Percentiles rank a stretch among this genome's conserved stretches.
These are phyloP conservation scores for Microdochium bolleyi DNA, from an alignment of 2,329 filamentous ascomycete species.

Conservation along the genomic window DNA sequence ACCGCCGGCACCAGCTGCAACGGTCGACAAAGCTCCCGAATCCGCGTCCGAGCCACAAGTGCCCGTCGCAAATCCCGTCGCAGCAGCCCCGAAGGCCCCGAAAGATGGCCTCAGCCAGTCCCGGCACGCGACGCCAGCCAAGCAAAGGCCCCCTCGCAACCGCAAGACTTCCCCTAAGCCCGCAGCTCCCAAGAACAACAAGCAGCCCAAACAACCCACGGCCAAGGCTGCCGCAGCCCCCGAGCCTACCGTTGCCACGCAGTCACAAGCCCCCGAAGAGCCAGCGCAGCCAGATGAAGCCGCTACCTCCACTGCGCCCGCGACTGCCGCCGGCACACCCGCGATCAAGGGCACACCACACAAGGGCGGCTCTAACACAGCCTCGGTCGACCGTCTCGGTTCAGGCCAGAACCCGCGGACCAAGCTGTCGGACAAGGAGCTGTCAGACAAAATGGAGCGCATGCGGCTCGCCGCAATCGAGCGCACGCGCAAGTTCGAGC, in stretches of 20 bases:
- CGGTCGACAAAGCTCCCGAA: slow-evolving; percentile 1
- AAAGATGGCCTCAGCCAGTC: slow-evolving; percentile 3
- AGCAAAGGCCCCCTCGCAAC: neutral
- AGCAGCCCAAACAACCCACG: neutral
- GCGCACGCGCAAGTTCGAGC: slow-evolving; percentile 50
- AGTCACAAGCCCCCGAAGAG: neutral
- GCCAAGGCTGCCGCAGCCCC: neutral
- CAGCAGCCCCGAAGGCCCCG: slow-evolving; percentile 8
- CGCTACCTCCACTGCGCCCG: neutral
- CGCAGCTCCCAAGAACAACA: neutral
- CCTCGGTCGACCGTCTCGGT: slow-evolving; percentile 31
- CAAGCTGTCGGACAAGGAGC: slow-evolving; percentile 51
- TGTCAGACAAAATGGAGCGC: slow-evolving; percentile 51
- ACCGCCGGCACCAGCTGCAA: slow-evolving; percentile 3
- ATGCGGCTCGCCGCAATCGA: slow-evolving; percentile 52
- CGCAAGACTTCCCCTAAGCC: neutral
- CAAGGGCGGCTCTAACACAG: slow-evolving; percentile 24
- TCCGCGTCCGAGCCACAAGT: slow-evolving; percentile 2
- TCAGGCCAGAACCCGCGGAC: slow-evolving; percentile 52
- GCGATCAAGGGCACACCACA: neutral
- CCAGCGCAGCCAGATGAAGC: neutral
- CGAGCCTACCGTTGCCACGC: neutral
- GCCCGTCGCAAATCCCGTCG: slow-evolving; percentile 6
- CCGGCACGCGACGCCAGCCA: slow-evolving; percentile 3
- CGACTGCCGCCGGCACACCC: neutral